Evolutionary conservation across 129 eudicot genomes (phyloP).

Genomic region (Saposhnikovia divaricata): DNA sequence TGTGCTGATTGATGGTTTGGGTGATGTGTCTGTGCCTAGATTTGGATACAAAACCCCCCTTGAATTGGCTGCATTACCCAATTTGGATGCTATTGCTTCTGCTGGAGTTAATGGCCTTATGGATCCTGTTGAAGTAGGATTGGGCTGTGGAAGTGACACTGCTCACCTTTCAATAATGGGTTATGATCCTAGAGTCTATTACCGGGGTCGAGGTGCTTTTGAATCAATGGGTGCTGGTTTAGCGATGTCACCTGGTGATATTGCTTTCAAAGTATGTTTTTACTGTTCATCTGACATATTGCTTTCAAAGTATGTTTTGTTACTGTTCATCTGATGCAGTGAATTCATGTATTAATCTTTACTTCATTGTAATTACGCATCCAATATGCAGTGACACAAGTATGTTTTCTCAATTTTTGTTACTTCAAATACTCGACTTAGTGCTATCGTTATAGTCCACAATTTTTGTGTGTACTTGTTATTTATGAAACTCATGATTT

Average conservation of each 20-base stretch:
- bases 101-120: conserved; percentile 91
- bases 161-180: conserved; percentile 89
- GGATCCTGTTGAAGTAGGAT: conserved; percentile 96
- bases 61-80: conserved; percentile 65
- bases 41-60: conserved; percentile 78
- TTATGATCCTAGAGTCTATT: conserved; percentile 86
- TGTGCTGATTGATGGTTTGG: conserved; percentile 83
- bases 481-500: neutral
- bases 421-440: neutral
- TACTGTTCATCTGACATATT: conserved; percentile 24
- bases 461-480: neutral
- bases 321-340: neutral
- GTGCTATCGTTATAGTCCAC: neutral
- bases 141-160: conserved; percentile 90
- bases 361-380: neutral
- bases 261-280: conserved; percentile 73
- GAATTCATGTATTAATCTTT: neutral
- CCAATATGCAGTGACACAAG: neutral
- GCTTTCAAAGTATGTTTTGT: conserved; percentile 73
- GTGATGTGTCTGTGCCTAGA: conserved; percentile 84
- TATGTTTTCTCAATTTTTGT: too few relatives aligned
- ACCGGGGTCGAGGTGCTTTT: conserved; percentile 94
- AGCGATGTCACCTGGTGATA: conserved; percentile 95
- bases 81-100: conserved; percentile 80
- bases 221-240: conserved; percentile 98